A percentile compares a stretch with the other conserved stretches of the same genome.
Evolutionary conservation across 1,139 yeast genomes (phyloP).

Genomic region (Pichiaceae sp.): DNA sequence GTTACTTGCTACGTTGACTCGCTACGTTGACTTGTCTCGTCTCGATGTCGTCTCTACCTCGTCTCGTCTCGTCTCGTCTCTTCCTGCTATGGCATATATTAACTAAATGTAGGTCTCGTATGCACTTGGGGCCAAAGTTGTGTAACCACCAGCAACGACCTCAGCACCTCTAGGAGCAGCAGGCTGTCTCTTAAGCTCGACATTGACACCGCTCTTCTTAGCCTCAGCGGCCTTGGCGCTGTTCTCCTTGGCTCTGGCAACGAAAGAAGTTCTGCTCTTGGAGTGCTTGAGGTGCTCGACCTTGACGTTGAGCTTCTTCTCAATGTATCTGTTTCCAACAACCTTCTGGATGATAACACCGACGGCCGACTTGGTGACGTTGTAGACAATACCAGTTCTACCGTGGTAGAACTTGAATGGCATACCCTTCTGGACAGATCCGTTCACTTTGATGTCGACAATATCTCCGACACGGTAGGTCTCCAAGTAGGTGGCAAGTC

Average conservation of each 20-base stretch:
- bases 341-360: conserved; percentile 98
- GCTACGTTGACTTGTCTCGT: neutral
- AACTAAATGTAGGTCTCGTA: conserved; percentile 94
- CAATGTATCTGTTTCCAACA: conserved; percentile 98
- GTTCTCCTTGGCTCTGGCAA: conserved; percentile 95
- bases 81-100: neutral
- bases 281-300: conserved; percentile 99
- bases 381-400: conserved; percentile 98
- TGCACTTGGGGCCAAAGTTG: conserved; percentile 98
- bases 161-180: conserved; percentile 93
- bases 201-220: conserved; percentile 87
- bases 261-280: conserved; percentile 98
- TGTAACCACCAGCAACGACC: conserved; percentile 75
- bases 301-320: conserved; percentile 98
- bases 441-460: conserved; percentile 98
- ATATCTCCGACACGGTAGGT: conserved; percentile 98
- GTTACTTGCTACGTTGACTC: too few relatives aligned
- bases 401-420: conserved; percentile 99
- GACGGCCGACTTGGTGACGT: conserved; percentile 96
- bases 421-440: conserved; percentile 99
- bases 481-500: conserved; percentile 95
- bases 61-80: too few relatives aligned
- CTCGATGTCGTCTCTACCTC: neutral
- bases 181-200: conserved; percentile 96
- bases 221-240: conserved; percentile 93